phyloP scores from a whole-genome alignment of 805 yeast species.

The Wickerhamiella sorbophila region DNA sequence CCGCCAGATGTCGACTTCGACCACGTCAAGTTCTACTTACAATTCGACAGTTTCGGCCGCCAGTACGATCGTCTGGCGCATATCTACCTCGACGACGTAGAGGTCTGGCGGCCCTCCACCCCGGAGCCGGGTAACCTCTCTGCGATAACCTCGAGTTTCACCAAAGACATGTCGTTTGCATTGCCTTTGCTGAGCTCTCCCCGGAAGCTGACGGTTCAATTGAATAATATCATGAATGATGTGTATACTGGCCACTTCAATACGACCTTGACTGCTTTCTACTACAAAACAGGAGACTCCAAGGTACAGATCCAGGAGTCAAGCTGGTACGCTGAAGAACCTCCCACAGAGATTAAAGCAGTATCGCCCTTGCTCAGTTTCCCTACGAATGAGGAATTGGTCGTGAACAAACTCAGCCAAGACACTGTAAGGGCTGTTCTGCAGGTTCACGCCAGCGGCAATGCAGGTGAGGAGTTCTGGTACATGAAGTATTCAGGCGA shows the following conservation, averaged over 20 bases:
- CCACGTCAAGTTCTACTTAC: slow-evolving; percentile 23
- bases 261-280: slow-evolving; percentile 37
- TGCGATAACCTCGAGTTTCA: slow-evolving; percentile 33
- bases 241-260: slow-evolving; percentile 47
- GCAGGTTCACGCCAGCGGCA: slow-evolving; percentile 52
- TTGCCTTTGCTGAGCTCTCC: slow-evolving; percentile 33
- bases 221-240: slow-evolving; percentile 42
- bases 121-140: slow-evolving; percentile 46
- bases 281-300: slow-evolving; percentile 25
- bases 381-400: slow-evolving; percentile 2
- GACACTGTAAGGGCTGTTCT: slow-evolving; percentile 45
- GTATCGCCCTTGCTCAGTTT: neutral
- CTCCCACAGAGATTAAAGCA: slow-evolving; percentile 7
- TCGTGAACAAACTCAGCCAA: slow-evolving; percentile 25
- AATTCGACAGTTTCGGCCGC: slow-evolving; percentile 22
- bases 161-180: slow-evolving; percentile 53
- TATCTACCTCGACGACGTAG: slow-evolving; percentile 39
- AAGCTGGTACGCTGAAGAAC: slow-evolving; percentile 6
- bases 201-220: slow-evolving; percentile 36
- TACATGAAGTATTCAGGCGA: slow-evolving; percentile 23
- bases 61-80: slow-evolving; percentile 30
- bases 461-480: slow-evolving; percentile 73
- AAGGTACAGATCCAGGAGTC: neutral
- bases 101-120: slow-evolving; percentile 66
- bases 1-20: slow-evolving; percentile 24